Evolutionary conservation across 148 eudicot species (phyloP).

Genomic region (Rhododendron mucronatum): DNA sequence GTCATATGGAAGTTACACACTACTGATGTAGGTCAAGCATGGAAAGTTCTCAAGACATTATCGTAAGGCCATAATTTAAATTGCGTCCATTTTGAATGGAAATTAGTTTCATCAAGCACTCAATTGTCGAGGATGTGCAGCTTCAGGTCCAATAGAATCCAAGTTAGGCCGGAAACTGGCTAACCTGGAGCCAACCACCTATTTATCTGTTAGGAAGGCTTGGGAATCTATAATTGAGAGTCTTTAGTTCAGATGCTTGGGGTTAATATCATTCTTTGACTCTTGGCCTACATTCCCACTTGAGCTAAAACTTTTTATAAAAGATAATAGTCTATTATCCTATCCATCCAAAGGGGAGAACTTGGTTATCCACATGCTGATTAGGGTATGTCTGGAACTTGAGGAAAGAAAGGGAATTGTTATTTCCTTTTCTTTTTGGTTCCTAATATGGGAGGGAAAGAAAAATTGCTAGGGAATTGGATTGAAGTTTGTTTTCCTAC

Average conservation of each 20-base stretch:
- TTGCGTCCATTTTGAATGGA: not conserved
- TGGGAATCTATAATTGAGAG: not conserved
- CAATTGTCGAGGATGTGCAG: not conserved
- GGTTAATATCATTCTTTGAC: not conserved
- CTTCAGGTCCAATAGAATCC: not conserved
- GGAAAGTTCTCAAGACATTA: conserved; percentile 88
- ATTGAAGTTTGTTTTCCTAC: not conserved
- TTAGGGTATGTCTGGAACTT: not conserved
- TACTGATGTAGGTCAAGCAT: conserved; percentile 60
- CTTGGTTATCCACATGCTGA: not conserved
- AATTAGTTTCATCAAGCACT: not conserved
- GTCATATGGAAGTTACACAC: conserved; percentile 73
- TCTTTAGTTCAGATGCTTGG: not conserved
- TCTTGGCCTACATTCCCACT: not conserved
- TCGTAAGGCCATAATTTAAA: conserved; percentile 49
- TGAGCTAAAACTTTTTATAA: not conserved
- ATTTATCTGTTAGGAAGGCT: not conserved
- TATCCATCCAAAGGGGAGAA: not conserved
- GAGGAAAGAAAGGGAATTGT: not conserved
- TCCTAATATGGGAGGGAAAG: not conserved
- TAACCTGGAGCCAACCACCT: not conserved
- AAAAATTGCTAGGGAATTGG: not conserved
- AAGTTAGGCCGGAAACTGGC: not conserved
- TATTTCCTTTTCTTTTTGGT: not conserved
- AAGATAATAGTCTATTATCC: not conserved